Percentiles rank a stretch among this genome's conserved stretches.
Evolutionary conservation across 2,329 filamentous ascomycete species (phyloP).

Genomic region (Pseudogymnoascus sp.): DNA sequence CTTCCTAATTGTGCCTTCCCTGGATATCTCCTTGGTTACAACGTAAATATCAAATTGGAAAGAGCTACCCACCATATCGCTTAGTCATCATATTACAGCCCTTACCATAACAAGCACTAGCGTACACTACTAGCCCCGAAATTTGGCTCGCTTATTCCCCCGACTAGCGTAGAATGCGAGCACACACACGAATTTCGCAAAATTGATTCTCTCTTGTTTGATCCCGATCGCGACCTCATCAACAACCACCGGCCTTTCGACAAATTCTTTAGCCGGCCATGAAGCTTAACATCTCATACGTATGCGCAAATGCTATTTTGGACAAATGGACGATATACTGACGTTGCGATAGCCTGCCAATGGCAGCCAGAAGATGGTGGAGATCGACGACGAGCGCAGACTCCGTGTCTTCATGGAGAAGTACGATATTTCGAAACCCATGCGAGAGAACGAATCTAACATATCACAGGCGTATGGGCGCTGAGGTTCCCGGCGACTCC

Average conservation of each 20-base stretch:
- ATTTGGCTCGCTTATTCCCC: slow-evolving; percentile 7
- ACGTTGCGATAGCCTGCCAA: slow-evolving; percentile 67
- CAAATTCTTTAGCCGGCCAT: slow-evolving; percentile 33
- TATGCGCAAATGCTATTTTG: slow-evolving; percentile 26
- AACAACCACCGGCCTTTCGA: slow-evolving; percentile 9
- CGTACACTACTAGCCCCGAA: background rate
- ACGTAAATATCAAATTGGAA: background rate
- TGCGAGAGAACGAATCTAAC: slow-evolving; percentile 19
- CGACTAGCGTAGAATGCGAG: slow-evolving; percentile 6
- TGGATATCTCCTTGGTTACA: background rate
- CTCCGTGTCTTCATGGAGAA: slow-evolving; percentile 98
- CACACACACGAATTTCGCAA: slow-evolving; percentile 12
- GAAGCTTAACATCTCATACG: slow-evolving; percentile 64
- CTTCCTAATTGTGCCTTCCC: background rate
- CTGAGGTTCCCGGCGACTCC: slow-evolving; percentile 86
- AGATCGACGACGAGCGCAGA: slow-evolving; percentile 99
- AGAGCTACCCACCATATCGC: background rate
- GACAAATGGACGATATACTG: slow-evolving; percentile 60
- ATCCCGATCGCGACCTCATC: slow-evolving; percentile 10
- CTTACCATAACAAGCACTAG: background rate
- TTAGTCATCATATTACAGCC: background rate
- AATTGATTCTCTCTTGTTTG: slow-evolving; percentile 9
- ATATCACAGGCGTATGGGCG: slow-evolving; percentile 59
- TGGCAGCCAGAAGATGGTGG: slow-evolving; percentile 98
- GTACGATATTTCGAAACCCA: slow-evolving; percentile 57